These are phyloP conservation scores for Lichtheimia hyalospora DNA, from an alignment of 371 early-diverging fungal genomes.

Conservation along the genomic window DNA sequence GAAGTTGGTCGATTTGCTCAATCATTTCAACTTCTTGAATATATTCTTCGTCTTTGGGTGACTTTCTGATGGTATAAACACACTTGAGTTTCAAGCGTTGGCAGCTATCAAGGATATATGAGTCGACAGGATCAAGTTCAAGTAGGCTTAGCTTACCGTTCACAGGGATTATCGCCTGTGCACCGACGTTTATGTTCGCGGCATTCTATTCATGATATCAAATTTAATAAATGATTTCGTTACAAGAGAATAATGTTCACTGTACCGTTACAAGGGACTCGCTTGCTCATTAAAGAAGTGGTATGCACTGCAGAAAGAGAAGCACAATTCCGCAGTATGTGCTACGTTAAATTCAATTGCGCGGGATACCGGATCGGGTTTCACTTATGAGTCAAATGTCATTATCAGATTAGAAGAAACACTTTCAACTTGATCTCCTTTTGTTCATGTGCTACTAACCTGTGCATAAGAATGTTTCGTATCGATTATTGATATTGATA, in stretches of 20 bases:
- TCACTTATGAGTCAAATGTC: too few relatives aligned
- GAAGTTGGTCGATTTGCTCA: constrained; percentile 16
- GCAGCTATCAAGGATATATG: constrained; percentile 23
- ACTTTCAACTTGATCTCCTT: too few relatives aligned
- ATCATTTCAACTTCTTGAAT: constrained; percentile 13
- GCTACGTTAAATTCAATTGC: too few relatives aligned
- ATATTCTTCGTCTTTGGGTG: constrained; percentile 45
- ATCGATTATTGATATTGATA: too few relatives aligned
- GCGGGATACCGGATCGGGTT: too few relatives aligned
- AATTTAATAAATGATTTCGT: not conserved
- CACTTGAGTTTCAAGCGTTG: constrained; percentile 25
- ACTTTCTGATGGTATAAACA: constrained; percentile 30
- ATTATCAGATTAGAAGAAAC: too few relatives aligned
- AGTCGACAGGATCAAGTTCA: not conserved
- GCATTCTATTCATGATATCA: constrained; percentile 23
- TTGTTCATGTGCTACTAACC: too few relatives aligned
- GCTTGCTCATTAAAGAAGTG: constrained; percentile 15
- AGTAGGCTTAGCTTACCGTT: constrained; percentile 25
- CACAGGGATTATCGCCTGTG: constrained; percentile 37
- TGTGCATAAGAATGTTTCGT: too few relatives aligned
- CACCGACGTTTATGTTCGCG: constrained; percentile 43
- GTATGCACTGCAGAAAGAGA: not conserved
- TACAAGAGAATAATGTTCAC: not conserved
- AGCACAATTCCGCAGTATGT: not conserved
- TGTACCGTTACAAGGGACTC: constrained; percentile 20